phyloP scores from a whole-genome alignment of 1,284 basidiomycete species.

The Puccinia polysora region DNA sequence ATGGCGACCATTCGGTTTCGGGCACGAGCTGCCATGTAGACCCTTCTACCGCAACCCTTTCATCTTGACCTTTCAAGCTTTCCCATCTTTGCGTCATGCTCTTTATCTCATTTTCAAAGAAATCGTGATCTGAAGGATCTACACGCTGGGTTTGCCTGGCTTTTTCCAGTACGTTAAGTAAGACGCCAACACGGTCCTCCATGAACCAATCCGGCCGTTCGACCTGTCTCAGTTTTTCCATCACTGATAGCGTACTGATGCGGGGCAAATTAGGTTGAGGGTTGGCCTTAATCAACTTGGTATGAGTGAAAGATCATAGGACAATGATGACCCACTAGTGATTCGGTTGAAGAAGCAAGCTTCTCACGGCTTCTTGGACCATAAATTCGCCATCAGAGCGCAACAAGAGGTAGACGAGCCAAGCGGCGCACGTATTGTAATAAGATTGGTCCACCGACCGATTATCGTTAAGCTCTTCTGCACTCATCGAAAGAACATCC shows the following conservation, averaged over 20 bases:
- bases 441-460: background rate
- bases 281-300: too few species aligned
- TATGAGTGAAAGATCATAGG: background rate
- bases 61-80: background rate
- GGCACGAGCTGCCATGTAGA: background rate
- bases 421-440: constrained; percentile 17
- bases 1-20: background rate
- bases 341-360: constrained; percentile 26
- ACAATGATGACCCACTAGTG: constrained; percentile 7
- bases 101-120: background rate
- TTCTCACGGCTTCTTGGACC: background rate
- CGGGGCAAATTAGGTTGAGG: too few species aligned
- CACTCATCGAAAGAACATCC: background rate
- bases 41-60: background rate
- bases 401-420: constrained; percentile 24
- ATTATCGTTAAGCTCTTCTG: background rate
- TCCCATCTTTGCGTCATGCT: constrained; percentile 19
- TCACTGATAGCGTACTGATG: constrained; percentile 3
- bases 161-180: background rate
- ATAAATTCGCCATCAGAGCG: background rate
- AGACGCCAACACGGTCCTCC: background rate
- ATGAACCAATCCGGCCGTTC: background rate
- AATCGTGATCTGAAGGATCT: background rate
- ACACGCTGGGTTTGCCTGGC: background rate
- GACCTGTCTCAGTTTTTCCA: background rate